Conservation (phyloP, 139 green algal genomes). For the Volvox reticuliferus region DNA sequence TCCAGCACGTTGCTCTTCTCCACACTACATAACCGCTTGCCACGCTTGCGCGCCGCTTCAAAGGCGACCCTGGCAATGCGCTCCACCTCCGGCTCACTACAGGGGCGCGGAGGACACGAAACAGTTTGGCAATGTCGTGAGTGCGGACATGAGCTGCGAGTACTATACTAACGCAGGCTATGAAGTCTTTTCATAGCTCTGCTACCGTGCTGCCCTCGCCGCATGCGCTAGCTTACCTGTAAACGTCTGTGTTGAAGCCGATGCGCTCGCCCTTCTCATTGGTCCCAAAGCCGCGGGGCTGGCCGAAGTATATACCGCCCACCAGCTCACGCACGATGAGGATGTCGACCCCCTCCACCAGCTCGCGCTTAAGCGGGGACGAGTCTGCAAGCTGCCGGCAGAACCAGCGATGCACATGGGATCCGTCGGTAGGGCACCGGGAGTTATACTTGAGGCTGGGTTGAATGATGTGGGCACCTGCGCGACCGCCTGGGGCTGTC, state of each 20-base stretch:
- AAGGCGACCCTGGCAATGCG: slow-evolving; percentile 97
- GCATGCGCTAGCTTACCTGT: slow-evolving; percentile 63
- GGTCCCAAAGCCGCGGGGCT: slow-evolving; percentile 91
- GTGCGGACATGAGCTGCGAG: too few species aligned
- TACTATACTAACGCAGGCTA: too few species aligned
- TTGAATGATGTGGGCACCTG: too few species aligned
- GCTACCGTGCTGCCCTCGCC: too few species aligned
- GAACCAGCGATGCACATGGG: too few species aligned
- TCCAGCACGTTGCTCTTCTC: slow-evolving; percentile 99
- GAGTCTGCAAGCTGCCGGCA: slow-evolving; percentile 89
- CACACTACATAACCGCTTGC: slow-evolving; percentile 87
- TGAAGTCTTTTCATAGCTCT: too few species aligned
- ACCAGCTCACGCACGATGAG: slow-evolving; percentile 98
- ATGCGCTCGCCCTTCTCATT: slow-evolving; percentile 89
- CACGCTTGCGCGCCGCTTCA: slow-evolving; percentile 89
- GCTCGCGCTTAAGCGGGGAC: slow-evolving; percentile 94
- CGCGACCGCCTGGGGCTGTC: too few species aligned
- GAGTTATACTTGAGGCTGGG: too few species aligned
- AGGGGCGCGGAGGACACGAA: too few species aligned
- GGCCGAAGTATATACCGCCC: slow-evolving; percentile 98
- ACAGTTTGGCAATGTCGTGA: too few species aligned
- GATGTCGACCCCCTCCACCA: slow-evolving; percentile 98
- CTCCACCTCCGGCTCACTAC: slow-evolving; percentile 85
- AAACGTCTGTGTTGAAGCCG: slow-evolving; percentile 98
- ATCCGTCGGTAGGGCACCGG: too few species aligned